These are phyloP conservation scores for Penicillium tannophilum DNA, from an alignment of 495 filamentous ascomycete genomes.

Conservation along the genomic window DNA sequence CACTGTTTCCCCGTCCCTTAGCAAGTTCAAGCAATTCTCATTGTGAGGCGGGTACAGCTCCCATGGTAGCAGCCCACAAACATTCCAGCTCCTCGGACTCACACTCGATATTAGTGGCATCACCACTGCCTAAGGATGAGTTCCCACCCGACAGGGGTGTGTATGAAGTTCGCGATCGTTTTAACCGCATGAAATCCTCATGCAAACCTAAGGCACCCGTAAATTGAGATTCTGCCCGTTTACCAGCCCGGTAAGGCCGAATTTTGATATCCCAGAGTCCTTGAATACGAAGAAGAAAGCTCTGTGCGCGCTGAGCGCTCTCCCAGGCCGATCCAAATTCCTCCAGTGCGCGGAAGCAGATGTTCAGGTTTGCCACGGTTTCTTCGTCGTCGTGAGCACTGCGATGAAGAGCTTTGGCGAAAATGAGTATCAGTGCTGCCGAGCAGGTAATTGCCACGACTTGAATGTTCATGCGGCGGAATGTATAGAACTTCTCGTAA, in stretches of 20 bases:
- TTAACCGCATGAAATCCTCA: neutral
- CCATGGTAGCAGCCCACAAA: constrained; percentile 6
- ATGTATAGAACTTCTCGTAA: constrained; percentile 45
- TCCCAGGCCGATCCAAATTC: constrained; percentile 23
- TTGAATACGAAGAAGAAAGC: constrained; percentile 14
- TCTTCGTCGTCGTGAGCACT: neutral
- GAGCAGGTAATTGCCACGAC: constrained; percentile 52
- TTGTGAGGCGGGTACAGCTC: neutral
- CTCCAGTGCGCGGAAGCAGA: constrained; percentile 48
- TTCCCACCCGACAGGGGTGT: neutral
- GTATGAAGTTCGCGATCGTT: neutral
- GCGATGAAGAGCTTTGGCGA: constrained; percentile 42
- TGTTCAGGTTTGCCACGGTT: constrained; percentile 6
- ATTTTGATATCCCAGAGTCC: constrained; percentile 6
- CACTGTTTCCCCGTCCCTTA: too few species aligned
- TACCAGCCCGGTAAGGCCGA: constrained; percentile 2
- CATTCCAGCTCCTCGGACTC: constrained; percentile 1
- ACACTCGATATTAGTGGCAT: neutral
- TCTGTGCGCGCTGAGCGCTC: constrained; percentile 15
- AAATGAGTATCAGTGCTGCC: constrained; percentile 49
- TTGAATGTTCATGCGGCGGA: constrained; percentile 53
- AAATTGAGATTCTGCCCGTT: neutral
- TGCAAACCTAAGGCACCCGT: neutral
- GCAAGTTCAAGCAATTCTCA: neutral
- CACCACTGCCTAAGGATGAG: too few species aligned